Evolutionary conservation across 73 alveolate species (phyloP).

Genomic region (Urostyla sp.): DNA sequence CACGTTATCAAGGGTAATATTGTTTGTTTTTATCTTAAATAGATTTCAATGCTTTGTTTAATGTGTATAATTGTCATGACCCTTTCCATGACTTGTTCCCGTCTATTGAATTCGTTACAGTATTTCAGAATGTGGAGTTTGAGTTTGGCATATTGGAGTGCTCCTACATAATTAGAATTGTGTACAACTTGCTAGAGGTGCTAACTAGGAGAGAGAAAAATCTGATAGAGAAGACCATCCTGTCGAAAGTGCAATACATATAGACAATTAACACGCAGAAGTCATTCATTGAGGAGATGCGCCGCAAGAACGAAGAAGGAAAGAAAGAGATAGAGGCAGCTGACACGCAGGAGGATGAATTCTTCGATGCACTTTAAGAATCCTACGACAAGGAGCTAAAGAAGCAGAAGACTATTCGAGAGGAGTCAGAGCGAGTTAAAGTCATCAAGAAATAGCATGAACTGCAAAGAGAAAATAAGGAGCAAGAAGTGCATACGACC

Average conservation of each 20-base stretch:
- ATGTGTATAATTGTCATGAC: constrained; percentile 9
- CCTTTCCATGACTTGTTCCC: constrained; percentile 48
- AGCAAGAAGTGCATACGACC: not conserved
- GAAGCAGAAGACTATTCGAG: too few relatives aligned
- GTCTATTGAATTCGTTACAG: not conserved
- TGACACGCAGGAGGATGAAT: constrained; percentile 1
- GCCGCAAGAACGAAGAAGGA: not conserved
- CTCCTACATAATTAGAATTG: too few relatives aligned
- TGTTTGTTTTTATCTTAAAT: too few relatives aligned
- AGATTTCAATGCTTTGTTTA: constrained; percentile 16
- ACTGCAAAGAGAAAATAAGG: not conserved
- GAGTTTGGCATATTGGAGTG: not conserved
- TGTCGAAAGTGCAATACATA: too few relatives aligned
- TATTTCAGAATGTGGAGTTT: not conserved
- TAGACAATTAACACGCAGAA: too few relatives aligned
- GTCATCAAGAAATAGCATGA: not conserved
- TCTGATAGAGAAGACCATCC: too few relatives aligned
- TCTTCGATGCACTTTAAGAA: too few relatives aligned
- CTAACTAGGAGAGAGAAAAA: too few relatives aligned
- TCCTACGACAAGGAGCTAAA: too few relatives aligned
- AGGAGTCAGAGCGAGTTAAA: too few relatives aligned
- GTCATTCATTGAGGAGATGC: not conserved
- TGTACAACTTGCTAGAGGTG: too few relatives aligned
- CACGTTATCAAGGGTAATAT: constrained; percentile 5
- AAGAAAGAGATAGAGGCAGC: not conserved